Base-by-base conservation (phyloP, 2,329 filamentous ascomycete genomes). In the Ophiocordyceps camponoti-rufipedis region DNA sequence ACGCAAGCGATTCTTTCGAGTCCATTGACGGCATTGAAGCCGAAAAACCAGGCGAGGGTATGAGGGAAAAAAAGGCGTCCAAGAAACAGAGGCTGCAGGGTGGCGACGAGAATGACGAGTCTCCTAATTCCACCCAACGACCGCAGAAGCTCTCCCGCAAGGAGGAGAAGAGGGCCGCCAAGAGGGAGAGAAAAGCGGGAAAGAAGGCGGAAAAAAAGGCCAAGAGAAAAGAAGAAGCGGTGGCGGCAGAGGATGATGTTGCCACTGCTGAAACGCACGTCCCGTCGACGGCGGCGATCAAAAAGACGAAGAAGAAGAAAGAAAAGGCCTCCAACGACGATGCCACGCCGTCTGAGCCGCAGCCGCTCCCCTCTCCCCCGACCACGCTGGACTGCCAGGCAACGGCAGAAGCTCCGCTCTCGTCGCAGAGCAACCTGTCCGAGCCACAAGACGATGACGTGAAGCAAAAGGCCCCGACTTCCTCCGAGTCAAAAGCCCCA, bases 21-120 rank as follows among this genome's bases (percentile, higher is more conserved):
- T 61, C 63, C 13, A 62, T 74, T 5, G 64, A 70, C 0, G 75
- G 74, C 11, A 66, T 80, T 42, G 71, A 75, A 48, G 64, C 64
- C 46, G 78, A 82, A 59, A 66, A 69, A 51, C 82, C 82, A 2
- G 68, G 71, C 41, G 72, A 86, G 58, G 80, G 80, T 2, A 57
- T 84, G 50, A 81, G 67, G 57, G 5, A 12, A n/a, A 66, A 64
- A 45, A 61, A 62, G 47, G 54, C 55, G 39, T 53, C 64, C 53
- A 75, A 79, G 56, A 82, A 80, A 61, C 66, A 68, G 49, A 68
- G 68, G 54, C 49, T 57, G 9, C 53, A 58, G 32, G 48, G 54
- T 2, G 52, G 55, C 16, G 50, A 54, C 54, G 51, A 57, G 5
- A 49, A 54, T 13, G 55, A 23, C 23, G 23, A 23, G 5, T 23